Evolutionary conservation across 2,329 filamentous ascomycete genomes (phyloP).

Genomic region (Didymella sp.): DNA sequence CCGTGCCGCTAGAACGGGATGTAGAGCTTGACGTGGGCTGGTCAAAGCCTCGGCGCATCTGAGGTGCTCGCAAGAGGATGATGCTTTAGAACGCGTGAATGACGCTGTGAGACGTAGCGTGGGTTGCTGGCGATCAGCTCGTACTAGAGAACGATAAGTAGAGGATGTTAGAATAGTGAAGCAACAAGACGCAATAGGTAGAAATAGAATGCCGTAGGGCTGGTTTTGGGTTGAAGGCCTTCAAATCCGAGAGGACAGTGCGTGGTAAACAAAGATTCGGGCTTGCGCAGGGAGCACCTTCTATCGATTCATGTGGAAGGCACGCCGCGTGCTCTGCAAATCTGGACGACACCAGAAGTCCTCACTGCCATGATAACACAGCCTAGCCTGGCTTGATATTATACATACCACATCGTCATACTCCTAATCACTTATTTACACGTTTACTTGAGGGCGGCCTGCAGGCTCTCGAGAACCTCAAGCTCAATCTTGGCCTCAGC

Average conservation of each 20-base stretch:
- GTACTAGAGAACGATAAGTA: not conserved
- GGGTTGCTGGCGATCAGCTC: constrained; percentile 11
- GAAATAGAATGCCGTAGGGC: constrained; percentile 3
- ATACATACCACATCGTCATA: constrained; percentile 43
- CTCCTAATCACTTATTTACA: constrained; percentile 53
- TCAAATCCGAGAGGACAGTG: constrained; percentile 20
- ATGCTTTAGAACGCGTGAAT: not conserved
- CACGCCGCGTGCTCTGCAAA: constrained; percentile 32
- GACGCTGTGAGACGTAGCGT: constrained; percentile 5
- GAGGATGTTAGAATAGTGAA: constrained; percentile 2
- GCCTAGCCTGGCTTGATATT: constrained; percentile 33
- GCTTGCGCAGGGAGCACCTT: constrained; percentile 40
- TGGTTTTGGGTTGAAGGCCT: constrained; percentile 30
- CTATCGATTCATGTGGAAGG: constrained; percentile 44
- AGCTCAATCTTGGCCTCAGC: constrained; percentile 99
- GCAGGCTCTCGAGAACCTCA: constrained; percentile 89
- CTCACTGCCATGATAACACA: constrained; percentile 13
- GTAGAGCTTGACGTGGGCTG: constrained; percentile 29
- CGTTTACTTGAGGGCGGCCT: constrained; percentile 79
- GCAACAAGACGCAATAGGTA: constrained; percentile 25
- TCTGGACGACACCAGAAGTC: constrained; percentile 1
- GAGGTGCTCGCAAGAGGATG: not conserved
- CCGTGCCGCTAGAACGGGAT: constrained; percentile 23
- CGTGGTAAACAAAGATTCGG: constrained; percentile 28
- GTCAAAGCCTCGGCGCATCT: constrained; percentile 35